Evolutionary conservation across 2,329 filamentous ascomycete genomes (phyloP), one percentile per base, ranked within the genome.

Genomic region (Septoria petroselini): DNA sequence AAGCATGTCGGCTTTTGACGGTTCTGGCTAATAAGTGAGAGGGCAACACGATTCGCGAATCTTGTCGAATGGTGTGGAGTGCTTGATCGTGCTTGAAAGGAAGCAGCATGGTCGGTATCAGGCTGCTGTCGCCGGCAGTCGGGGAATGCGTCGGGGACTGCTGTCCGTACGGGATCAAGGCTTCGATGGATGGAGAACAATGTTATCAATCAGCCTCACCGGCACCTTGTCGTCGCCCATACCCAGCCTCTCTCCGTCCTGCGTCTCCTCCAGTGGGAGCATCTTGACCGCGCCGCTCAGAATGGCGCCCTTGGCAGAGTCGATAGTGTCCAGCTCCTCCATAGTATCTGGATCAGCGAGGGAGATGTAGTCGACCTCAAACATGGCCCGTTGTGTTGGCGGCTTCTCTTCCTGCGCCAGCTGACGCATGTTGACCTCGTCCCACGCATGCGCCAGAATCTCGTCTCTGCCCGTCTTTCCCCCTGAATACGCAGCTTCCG

Each of bases 141-240:
- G n/a, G n/a, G n/a, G n/a, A n/a, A n/a, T n/a, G n/a, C n/a, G n/a
- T n/a, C n/a, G n/a, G n/a, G n/a, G n/a, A n/a, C n/a, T n/a, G n/a
- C n/a, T n/a, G n/a, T n/a, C n/a, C n/a, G n/a, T n/a, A n/a, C n/a
- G n/a, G 23, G 6, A 5, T 42, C 40, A 42, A 42, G 18, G 31
- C 17, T n/a, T 19, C 12, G 19, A 25, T 12, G 31, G 18, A 7
- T 11, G 18, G 9, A 44, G n/a, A 3, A 39, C 33, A 12, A 97
- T 84, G 64, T 98, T 98, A 66, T 98, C 93, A 67, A 98, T 96
- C 69, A 98, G 73, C 54, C 93, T 78, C 40, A 98, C 93, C 1
- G 83, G 68, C 12, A 88, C 87, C 1, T 85, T 84, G 3, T 82
- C 84, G 48, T 80, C 82, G 3, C 90, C 90, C 19, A 91, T 69